Evolutionary conservation across 345 rosid species (phyloP), one percentile per base, ranked within the genome.

Genomic region (Heritiera fomes): DNA sequence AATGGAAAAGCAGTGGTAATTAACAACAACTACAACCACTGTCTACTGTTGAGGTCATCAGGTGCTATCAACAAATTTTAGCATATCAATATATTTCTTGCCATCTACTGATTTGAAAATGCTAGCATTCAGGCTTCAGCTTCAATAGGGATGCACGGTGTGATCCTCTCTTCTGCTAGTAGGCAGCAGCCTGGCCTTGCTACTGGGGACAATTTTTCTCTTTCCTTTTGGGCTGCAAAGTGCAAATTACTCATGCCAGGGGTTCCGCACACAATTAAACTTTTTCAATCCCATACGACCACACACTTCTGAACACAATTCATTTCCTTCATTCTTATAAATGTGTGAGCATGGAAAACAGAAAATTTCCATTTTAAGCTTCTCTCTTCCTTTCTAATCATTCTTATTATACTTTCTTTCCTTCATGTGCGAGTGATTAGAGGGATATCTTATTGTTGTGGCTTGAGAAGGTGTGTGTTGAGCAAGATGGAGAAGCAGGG

Each of bases 401-500:
- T 8, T 58, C 62, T 3, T 9, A 23, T 60, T 60, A 8, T 9
- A 3, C 49, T 46, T n/a, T 65, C 73, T 40, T 34, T 34, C 69
- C 53, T 65, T 52, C 23, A 17, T 55, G 40, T 11, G 7, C 2
- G 17, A 30, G 17, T 5, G 2, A 40, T 15, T 2, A 34, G 47
- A 17, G 43, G 41, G 12, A 30, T 61, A 61, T 18, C 38, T 60
- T 60, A 5, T 60, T 2, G 38, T 60, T 23, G 38, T 60, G 60
- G 41, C 43, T 58, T 46, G 34, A 63, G 68, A 83, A 77, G 91
- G 94, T 84, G 89, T 73, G 84, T 70, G 92, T 76, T 68, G 98
- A 89, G 91, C 98, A 86, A 84, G 98, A 95, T 95, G 98, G 98
- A 95, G 98, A 95, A 92, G 98, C 98, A 95, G 98, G 98, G 97